Conservation (phyloP, 345 rosid species). For the Mercurialis annua region DNA sequence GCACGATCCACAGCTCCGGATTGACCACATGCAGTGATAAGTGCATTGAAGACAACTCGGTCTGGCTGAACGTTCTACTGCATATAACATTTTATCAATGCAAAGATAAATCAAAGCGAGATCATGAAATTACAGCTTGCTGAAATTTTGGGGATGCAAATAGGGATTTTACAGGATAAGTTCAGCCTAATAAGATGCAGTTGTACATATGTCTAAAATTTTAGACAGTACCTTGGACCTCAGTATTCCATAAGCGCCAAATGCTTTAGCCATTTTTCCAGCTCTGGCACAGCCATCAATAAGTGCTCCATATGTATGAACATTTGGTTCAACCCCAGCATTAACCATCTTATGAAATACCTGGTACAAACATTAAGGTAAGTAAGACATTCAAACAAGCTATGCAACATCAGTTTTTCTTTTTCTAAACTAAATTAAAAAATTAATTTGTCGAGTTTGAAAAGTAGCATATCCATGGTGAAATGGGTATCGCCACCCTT, state of each 20-base stretch:
- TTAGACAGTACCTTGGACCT: conserved; percentile 75
- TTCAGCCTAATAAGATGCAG: neutral
- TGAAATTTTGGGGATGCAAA: conserved; percentile 8
- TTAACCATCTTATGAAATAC: conserved; percentile 93
- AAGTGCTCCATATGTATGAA: conserved; percentile 89
- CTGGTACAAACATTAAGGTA: conserved; percentile 30
- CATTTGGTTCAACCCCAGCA: conserved; percentile 89
- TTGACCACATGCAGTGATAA: conserved; percentile 94
- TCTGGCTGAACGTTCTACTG: conserved; percentile 99
- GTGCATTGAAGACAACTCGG: conserved; percentile 96
- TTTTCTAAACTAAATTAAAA: neutral
- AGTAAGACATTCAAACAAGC: neutral
- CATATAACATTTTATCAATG: conserved; percentile 49
- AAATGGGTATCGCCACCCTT: neutral
- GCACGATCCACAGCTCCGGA: conserved; percentile 98
- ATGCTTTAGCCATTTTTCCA: conserved; percentile 96
- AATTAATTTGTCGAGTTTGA: neutral
- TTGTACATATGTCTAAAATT: neutral
- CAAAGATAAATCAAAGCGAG: conserved; percentile 25
- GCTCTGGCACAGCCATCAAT: conserved; percentile 82
- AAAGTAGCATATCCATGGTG: neutral
- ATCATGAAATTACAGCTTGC: conserved; percentile 12
- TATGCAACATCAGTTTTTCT: neutral
- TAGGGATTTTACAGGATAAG: neutral
- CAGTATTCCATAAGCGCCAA: conserved; percentile 97